Evolutionary conservation across 345 rosid genomes (phyloP), one percentile per base, ranked within the genome.

Genomic region (Eutrema yunnanense): DNA sequence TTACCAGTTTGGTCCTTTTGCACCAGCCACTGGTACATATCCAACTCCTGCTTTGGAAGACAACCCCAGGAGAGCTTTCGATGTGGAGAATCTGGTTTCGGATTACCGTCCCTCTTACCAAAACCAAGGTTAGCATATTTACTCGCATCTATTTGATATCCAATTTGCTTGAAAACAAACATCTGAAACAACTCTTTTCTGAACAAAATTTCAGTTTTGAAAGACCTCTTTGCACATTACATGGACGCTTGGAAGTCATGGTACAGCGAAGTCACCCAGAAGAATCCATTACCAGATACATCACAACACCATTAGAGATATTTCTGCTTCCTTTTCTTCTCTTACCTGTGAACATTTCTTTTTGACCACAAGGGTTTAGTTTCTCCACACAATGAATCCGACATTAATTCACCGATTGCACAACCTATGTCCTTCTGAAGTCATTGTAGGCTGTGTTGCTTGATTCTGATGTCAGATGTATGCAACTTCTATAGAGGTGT

Each of bases 231-330:
- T 75, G 74, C 82, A 32, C 97, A 94, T 83, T 94, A 89, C 81
- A 80, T 82, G 87, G 96, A 91, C 60, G 98, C 97, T 34, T 94
- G 97, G 97, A 81, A 84, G 64, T 82, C 90, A 73, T 94, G 97
- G 96, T 89, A 79, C 81, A 79, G 86, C 7, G 90, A 89, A 84
- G 88, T 89, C 41, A 87, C 84, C 10, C 87, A 73, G 73, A 83
- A 78, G 79, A 82, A 81, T 68, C 81, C 86, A 22, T 54, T 64
- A 66, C 76, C 79, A n/a, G 51, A 78, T 60, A 76, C 67, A 58
- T 77, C 80, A 12, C 63, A 52, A 44, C 77, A 37, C 53, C 80
- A n/a, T 52, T 77, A 77, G 80, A 63, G 26, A 36, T 46, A 19
- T 48, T 22, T 57, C 42, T 14, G 16, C 44, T 46, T 16, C 22